Conservation (phyloP, 108 stramenopile species). For the Cyclotella sp. region DNA sequence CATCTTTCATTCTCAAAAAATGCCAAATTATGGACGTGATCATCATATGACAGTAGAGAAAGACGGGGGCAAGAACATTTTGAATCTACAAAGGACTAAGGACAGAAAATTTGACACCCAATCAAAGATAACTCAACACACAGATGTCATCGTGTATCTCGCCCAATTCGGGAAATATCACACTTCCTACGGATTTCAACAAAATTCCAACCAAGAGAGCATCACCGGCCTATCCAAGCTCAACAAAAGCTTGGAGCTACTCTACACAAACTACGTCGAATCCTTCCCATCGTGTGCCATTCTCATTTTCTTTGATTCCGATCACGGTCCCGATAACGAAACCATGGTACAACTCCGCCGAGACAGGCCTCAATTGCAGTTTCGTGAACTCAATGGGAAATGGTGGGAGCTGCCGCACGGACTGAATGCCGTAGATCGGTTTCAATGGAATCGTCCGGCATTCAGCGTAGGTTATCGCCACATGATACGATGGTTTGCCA, state of each 20-base stretch:
- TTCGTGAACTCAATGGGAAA: conserved; percentile 5
- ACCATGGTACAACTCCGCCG: background rate
- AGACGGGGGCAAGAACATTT: background rate
- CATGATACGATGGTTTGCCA: conserved; percentile 84
- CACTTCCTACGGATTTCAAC: conserved; percentile 29
- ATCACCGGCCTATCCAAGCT: conserved; percentile 28
- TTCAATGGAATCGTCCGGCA: conserved; percentile 20
- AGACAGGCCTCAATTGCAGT: conserved; percentile 17
- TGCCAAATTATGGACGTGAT: background rate
- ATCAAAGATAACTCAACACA: background rate
- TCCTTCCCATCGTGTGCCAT: conserved; percentile 16
- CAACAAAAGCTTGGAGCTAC: conserved; percentile 52
- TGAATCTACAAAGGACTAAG: background rate
- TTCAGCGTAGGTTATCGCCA: conserved; percentile 54
- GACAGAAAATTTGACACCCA: background rate
- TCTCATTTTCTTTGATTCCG: conserved; percentile 26
- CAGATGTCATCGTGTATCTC: conserved; percentile 36
- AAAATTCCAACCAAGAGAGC: conserved; percentile 3
- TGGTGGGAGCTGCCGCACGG: conserved; percentile 25
- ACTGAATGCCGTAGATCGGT: conserved; percentile 8
- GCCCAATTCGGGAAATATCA: conserved; percentile 31
- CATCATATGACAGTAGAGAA: background rate
- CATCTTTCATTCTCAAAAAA: background rate
- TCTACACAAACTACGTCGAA: conserved; percentile 63
- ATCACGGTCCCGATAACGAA: background rate